These are phyloP conservation scores for Macaranga tanarius DNA, from an alignment of 441 rosid species.

Conservation along the genomic window DNA sequence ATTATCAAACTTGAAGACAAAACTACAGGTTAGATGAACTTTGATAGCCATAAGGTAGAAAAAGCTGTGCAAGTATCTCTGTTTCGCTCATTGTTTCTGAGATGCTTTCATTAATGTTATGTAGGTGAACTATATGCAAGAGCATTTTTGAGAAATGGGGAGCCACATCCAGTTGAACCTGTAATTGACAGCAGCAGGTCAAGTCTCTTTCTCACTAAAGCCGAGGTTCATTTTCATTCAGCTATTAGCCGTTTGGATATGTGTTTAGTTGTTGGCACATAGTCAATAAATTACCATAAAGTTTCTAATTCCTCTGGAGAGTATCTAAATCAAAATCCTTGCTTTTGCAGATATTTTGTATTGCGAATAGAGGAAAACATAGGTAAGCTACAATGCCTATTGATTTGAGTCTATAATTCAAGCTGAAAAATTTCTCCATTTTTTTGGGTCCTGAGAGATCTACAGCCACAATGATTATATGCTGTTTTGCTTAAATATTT, in stretches of 20 bases:
- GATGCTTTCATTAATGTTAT: constrained; percentile 9
- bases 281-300: too few relatives aligned
- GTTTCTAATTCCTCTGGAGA: constrained; percentile 8
- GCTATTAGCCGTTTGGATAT: constrained; percentile 5
- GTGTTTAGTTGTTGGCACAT: neutral
- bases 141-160: constrained; percentile 89
- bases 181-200: constrained; percentile 99
- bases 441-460: neutral
- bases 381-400: constrained; percentile 44
- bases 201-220: constrained; percentile 23
- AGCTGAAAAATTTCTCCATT: neutral
- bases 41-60: constrained; percentile 17
- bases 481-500: neutral
- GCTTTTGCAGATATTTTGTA: constrained; percentile 88
- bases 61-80: constrained; percentile 9
- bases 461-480: neutral
- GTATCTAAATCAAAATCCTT: constrained; percentile 27
- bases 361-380: constrained; percentile 93
- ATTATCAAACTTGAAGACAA: constrained; percentile 93
- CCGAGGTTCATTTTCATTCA: constrained; percentile 10
- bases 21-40: constrained; percentile 47
- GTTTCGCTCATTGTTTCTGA: constrained; percentile 1
- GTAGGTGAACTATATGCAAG: constrained; percentile 85
- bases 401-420: constrained; percentile 14
- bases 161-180: constrained; percentile 93